Evolutionary conservation across 495 filamentous ascomycete genomes (phyloP).

Genomic region (Glonium stellatum): DNA sequence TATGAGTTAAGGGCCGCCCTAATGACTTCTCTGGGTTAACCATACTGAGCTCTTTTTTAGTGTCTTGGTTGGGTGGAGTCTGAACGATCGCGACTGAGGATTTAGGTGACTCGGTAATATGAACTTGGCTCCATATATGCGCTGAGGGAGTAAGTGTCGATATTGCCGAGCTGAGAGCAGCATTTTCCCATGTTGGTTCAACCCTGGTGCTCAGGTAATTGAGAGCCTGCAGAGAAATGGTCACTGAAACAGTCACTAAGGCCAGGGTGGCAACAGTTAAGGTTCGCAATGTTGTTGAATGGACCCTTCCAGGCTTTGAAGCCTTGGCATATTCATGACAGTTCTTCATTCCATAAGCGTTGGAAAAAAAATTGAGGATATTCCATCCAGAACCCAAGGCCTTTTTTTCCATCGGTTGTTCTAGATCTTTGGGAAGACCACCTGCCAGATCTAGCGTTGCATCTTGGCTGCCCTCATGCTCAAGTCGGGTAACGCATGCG

Average conservation of each 20-base stretch:
- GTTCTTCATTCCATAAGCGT: neutral
- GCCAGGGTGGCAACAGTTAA: neutral
- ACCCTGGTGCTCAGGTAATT: neutral
- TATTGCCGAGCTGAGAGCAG: neutral
- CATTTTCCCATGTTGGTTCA: neutral
- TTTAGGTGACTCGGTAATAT: too few species aligned
- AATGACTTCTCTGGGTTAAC: neutral
- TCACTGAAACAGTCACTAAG: neutral
- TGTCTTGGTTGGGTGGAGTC: neutral
- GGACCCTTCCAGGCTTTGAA: neutral
- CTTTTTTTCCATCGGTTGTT: neutral
- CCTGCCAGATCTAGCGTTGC: neutral
- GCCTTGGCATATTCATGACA: neutral
- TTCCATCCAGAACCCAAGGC: neutral
- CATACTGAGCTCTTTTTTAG: neutral
- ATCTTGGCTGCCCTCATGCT: neutral
- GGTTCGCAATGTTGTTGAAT: neutral
- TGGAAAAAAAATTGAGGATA: neutral
- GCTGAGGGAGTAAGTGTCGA: neutral
- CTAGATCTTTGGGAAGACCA: neutral
- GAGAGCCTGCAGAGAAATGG: neutral
- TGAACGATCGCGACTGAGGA: neutral
- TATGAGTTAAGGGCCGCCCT: constrained; percentile 2
- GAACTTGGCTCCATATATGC: neutral
- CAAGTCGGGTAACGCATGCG: constrained; percentile 3